Conservation (phyloP, 2,329 filamentous ascomycete genomes). For the Blastomyces emzantsi region DNA sequence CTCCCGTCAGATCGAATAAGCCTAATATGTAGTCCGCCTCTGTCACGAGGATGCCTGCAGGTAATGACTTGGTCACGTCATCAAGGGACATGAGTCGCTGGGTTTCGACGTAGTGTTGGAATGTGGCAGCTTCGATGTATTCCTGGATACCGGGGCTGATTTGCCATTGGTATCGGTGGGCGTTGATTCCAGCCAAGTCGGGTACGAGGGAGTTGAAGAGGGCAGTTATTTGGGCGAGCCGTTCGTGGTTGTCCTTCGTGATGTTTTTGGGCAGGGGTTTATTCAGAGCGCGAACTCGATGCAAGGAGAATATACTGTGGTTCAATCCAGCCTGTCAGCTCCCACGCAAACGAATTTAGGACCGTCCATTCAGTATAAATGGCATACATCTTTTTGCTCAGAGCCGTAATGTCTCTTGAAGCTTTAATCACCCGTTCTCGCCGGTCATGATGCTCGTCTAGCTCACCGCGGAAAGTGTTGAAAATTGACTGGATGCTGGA, state of each 20-base stretch:
- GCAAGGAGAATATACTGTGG: constrained; percentile 69
- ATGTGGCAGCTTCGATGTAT: constrained; percentile 83
- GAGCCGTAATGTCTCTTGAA: constrained; percentile 81
- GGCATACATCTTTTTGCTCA: constrained; percentile 90
- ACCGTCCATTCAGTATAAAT: constrained; percentile 5
- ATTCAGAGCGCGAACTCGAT: constrained; percentile 41
- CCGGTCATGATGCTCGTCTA: constrained; percentile 91
- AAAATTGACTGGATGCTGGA: constrained; percentile 62
- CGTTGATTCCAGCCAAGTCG: constrained; percentile 70
- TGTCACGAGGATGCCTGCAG: constrained; percentile 54
- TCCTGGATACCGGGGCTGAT: constrained; percentile 81
- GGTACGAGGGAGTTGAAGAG: constrained; percentile 59
- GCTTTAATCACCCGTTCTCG: constrained; percentile 84
- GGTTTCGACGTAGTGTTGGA: constrained; percentile 74
- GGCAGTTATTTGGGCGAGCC: constrained; percentile 60
- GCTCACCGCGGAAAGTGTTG: constrained; percentile 70
- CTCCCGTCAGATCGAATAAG: constrained; percentile 86
- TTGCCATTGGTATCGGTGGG: constrained; percentile 69
- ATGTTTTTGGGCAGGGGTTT: constrained; percentile 55
- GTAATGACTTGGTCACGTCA: constrained; percentile 43
- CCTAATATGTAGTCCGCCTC: constrained; percentile 83
- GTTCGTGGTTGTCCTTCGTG: constrained; percentile 58
- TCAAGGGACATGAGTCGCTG: constrained; percentile 64
- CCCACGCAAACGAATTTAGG: background rate
- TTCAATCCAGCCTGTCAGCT: constrained; percentile 17